phyloP scores from a whole-genome alignment of 768 basidiomycete genomes.

The Hydnomerulius pinastri region DNA sequence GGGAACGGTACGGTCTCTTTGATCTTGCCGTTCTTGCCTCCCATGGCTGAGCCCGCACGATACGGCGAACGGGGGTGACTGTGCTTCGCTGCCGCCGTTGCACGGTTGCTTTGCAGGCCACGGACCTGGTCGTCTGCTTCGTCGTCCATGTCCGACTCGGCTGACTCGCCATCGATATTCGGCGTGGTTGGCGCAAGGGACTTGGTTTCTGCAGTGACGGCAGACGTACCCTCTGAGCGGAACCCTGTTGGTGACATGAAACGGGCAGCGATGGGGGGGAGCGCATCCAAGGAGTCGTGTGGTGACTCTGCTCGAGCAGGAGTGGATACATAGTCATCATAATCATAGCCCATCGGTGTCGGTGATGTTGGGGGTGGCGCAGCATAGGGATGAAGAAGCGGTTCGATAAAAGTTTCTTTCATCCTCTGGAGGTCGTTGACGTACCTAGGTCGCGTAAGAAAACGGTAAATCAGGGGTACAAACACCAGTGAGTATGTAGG shows the following conservation, averaged over 20 bases:
- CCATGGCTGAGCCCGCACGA: conserved; percentile 47
- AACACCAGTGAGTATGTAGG: conserved; percentile 12
- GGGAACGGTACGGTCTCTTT: conserved; percentile 70
- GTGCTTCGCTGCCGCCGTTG: conserved; percentile 46
- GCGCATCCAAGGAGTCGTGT: conserved; percentile 71
- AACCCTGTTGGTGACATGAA: conserved; percentile 74
- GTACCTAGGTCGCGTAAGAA: conserved; percentile 60
- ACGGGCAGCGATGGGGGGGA: conserved; percentile 85
- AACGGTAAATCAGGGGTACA: neutral
- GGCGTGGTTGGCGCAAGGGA: conserved; percentile 49
- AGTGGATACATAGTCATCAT: conserved; percentile 55
- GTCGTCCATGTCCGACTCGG: conserved; percentile 74
- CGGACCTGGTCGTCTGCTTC: conserved; percentile 50
- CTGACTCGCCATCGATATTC: conserved; percentile 73
- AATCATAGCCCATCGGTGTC: conserved; percentile 60
- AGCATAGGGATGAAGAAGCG: conserved; percentile 81
- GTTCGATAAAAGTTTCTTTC: conserved; percentile 92
- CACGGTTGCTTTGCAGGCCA: conserved; percentile 20
- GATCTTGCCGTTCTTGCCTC: conserved; percentile 41
- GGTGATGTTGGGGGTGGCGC: conserved; percentile 44
- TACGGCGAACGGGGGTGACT: conserved; percentile 81
- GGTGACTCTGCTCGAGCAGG: conserved; percentile 59
- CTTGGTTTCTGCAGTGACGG: conserved; percentile 46
- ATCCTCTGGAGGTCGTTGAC: conserved; percentile 87
- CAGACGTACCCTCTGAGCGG: conserved; percentile 47